These are phyloP conservation scores for Dactylonectria macrodidyma DNA, from an alignment of 2,329 filamentous ascomycete genomes.

Conservation along the genomic window DNA sequence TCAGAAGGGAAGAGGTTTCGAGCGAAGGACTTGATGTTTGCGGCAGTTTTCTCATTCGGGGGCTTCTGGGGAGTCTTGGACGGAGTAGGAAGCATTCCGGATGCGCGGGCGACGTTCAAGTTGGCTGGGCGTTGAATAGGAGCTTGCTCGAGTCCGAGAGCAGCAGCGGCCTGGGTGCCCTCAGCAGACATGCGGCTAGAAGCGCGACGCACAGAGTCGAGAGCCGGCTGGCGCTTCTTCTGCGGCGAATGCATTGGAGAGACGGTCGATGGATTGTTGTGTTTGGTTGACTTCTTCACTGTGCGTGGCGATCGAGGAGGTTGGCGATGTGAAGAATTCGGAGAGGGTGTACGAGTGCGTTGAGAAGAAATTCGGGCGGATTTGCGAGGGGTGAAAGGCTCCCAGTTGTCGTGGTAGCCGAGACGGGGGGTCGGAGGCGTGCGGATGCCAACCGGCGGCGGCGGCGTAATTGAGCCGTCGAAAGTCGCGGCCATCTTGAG, in stretches of 20 bases:
- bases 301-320: conserved; percentile 52
- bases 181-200: conserved; percentile 62
- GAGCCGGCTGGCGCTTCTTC: conserved; percentile 65
- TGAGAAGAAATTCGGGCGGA: conserved; percentile 75
- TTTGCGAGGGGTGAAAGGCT: conserved; percentile 81
- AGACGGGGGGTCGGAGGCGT: conserved; percentile 79
- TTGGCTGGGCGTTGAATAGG: conserved; percentile 45
- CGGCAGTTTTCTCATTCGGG: conserved; percentile 64
- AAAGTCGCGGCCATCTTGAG: conserved; percentile 49
- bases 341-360: conserved; percentile 70
- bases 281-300: conserved; percentile 50
- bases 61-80: conserved; percentile 83
- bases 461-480: conserved; percentile 67
- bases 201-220: conserved; percentile 64
- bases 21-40: conserved; percentile 68
- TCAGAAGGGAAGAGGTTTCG: conserved; percentile 75
- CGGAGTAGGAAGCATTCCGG: conserved; percentile 81
- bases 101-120: conserved; percentile 51
- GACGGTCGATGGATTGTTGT: conserved; percentile 51
- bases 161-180: conserved; percentile 59
- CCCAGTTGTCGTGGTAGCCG: conserved; percentile 78
- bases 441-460: conserved; percentile 70
- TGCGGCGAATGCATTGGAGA: conserved; percentile 64
- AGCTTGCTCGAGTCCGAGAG: conserved; percentile 55
- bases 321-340: conserved; percentile 56